These are phyloP conservation scores for Gloeopeniophorella convolvens DNA, from an alignment of 768 basidiomycete genomes.

Conservation along the genomic window DNA sequence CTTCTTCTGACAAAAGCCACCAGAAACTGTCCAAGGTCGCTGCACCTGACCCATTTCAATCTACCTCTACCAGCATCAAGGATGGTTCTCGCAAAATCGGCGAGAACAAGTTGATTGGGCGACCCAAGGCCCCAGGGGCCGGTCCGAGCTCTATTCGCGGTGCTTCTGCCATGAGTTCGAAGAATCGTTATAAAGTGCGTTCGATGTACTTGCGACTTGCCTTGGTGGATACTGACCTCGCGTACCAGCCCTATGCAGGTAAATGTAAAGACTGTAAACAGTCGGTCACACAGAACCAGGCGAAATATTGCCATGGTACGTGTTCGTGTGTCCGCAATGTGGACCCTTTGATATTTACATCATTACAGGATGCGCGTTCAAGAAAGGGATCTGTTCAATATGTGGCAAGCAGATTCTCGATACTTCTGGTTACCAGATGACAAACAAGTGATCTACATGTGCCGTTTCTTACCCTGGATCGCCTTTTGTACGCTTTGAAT, in stretches of 20 bases:
- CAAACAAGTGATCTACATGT: constrained; percentile 55
- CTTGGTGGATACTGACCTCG: constrained; percentile 18
- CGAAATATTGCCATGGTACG: constrained; percentile 85
- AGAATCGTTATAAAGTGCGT: constrained; percentile 70
- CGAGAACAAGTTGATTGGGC: constrained; percentile 74
- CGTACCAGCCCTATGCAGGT: constrained; percentile 66
- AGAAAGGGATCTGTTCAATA: constrained; percentile 80
- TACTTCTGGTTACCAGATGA: constrained; percentile 80
- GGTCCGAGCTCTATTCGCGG: constrained; percentile 16
- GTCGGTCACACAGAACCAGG: constrained; percentile 75
- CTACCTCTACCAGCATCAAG: constrained; percentile 68
- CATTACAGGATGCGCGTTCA: constrained; percentile 72
- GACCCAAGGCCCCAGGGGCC: constrained; percentile 33
- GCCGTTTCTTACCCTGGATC: background rate
- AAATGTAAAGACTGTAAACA: constrained; percentile 89
- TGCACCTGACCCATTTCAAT: constrained; percentile 80
- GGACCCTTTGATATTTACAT: constrained; percentile 1
- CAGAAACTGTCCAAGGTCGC: constrained; percentile 90
- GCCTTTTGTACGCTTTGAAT: background rate
- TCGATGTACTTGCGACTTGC: background rate
- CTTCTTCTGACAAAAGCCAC: constrained; percentile 22
- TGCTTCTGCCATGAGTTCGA: constrained; percentile 45
- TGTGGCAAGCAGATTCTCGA: constrained; percentile 85
- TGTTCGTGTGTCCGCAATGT: constrained; percentile 10
- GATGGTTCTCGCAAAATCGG: constrained; percentile 75